A percentile compares a stretch with the other conserved stretches of the same genome.
These are phyloP conservation scores for Oryza longistaminata DNA, from an alignment of 176 grass and related monocot species.

Conservation along the genomic window DNA sequence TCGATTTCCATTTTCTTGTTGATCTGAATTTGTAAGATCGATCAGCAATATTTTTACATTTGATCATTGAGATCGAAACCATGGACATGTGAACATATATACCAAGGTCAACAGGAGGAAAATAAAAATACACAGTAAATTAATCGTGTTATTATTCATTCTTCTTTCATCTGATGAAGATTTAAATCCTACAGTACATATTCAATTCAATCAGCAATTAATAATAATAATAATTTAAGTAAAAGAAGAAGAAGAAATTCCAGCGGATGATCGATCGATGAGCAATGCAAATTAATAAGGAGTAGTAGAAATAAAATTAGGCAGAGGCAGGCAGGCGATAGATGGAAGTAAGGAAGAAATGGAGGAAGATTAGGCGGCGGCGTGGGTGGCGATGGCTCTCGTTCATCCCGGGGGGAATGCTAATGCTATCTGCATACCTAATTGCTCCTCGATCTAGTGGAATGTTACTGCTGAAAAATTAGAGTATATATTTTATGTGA, in stretches of 20 bases:
- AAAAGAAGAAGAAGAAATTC: not conserved
- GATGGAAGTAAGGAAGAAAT: too few relatives aligned
- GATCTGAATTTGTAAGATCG: not conserved
- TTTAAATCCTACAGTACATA: not conserved
- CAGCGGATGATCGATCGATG: not conserved
- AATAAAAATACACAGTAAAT: not conserved
- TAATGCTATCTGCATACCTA: constrained; percentile 2
- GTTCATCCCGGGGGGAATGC: constrained; percentile 1
- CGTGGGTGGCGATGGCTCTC: constrained; percentile 39
- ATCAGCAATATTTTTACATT: not conserved
- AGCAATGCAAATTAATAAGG: too few relatives aligned
- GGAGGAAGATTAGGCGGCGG: constrained; percentile 25
- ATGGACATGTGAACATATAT: not conserved
- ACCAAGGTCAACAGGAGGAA: too few relatives aligned
- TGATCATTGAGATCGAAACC: not conserved
- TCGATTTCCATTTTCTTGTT: not conserved
- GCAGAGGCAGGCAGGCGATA: too few relatives aligned
- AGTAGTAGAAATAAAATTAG: too few relatives aligned
- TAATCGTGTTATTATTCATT: not conserved
- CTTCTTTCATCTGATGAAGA: not conserved
- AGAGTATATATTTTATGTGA: not conserved
- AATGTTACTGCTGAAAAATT: not conserved
- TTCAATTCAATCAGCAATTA: not conserved
- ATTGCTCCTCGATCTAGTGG: not conserved
- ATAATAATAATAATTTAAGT: not conserved